Conservation (phyloP, 768 basidiomycete species). For the Daedaleopsis sinensis region DNA sequence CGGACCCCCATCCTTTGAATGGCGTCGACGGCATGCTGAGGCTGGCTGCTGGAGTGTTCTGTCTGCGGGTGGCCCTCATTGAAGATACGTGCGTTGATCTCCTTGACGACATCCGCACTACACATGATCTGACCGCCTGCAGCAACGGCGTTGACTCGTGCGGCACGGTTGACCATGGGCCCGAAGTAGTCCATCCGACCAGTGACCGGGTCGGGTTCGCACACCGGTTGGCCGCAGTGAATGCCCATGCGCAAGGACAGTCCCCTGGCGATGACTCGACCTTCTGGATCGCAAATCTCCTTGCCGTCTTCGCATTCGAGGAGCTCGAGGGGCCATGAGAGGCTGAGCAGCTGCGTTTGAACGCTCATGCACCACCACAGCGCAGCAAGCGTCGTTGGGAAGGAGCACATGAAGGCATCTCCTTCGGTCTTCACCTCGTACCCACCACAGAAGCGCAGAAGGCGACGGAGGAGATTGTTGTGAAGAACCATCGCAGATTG, state of each 20-base stretch:
- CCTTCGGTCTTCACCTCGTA: slow-evolving; percentile 99
- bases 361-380: slow-evolving; percentile 90
- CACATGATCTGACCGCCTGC: slow-evolving; percentile 94
- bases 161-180: slow-evolving; percentile 92
- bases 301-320: slow-evolving; percentile 91
- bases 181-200: slow-evolving; percentile 98
- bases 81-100: slow-evolving; percentile 66
- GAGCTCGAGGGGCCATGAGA: slow-evolving; percentile 92
- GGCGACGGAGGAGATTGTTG: slow-evolving; percentile 82
- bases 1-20: slow-evolving; percentile 72
- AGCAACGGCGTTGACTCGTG: slow-evolving; percentile 81
- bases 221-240: slow-evolving; percentile 88
- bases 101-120: slow-evolving; percentile 83
- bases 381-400: slow-evolving; percentile 85
- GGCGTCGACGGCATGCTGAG: slow-evolving; percentile 67
- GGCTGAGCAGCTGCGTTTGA: slow-evolving; percentile 79
- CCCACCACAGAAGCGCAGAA: slow-evolving; percentile 87
- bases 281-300: slow-evolving; percentile 67
- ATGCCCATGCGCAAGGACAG: slow-evolving; percentile 97
- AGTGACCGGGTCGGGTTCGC: slow-evolving; percentile 69
- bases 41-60: slow-evolving; percentile 60
- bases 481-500: slow-evolving; percentile 90
- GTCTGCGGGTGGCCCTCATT: slow-evolving; percentile 59
- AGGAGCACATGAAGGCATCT: slow-evolving; percentile 98
- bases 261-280: slow-evolving; percentile 78